Base-by-base conservation (phyloP, 2,329 filamentous ascomycete genomes). In the Cordyceps javanica region DNA sequence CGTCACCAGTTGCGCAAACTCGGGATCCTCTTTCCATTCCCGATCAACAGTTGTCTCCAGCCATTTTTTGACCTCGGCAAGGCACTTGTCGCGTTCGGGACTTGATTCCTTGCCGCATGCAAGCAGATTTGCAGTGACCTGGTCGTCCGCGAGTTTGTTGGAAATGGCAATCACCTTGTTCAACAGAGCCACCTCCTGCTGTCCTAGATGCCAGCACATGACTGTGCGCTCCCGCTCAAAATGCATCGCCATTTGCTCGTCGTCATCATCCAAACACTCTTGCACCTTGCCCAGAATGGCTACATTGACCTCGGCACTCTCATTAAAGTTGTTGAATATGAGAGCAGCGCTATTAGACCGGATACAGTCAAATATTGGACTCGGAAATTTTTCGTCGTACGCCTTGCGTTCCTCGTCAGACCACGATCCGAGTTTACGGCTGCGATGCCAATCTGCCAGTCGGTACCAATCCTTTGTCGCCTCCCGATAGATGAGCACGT, bases 391-490 rank as follows among this genome's bases (percentile, higher is more conserved):
- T 14, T 34, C 50, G 21, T 64, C 60, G 53, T 61, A 60, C 11
- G 58, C 61, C 3, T 42, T 13, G 3, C 32, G 45, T 38, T 66
- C 57, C 13, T 62, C 57, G 1, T 41, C 28, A 7, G 62, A 63
- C 63, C 63, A 66, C 14, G 28, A 25, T 0, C 46, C 25, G 3
- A 64, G 16, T n/a, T 65, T 65, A 39, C 44, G 58, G 38, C 42
- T 59, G 25, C 61, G 61, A 32, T 65, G 64, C 62, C 60, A 61
- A 48, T 66, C 63, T 1, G 61, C 34, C 13, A 62, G 52, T 10
- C 62, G 61, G 16, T 59, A 61, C 64, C 64, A 64, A 10, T 49
- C 46, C 2, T 58, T 53, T 1, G 46, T 62, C 13, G 36, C 30
- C 5, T 61, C 57, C 23, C 61, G 34, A 25, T 38, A 60, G 11